phyloP scores from a whole-genome alignment of 345 rosid genomes.

The Erysimum cheiranthoides region DNA sequence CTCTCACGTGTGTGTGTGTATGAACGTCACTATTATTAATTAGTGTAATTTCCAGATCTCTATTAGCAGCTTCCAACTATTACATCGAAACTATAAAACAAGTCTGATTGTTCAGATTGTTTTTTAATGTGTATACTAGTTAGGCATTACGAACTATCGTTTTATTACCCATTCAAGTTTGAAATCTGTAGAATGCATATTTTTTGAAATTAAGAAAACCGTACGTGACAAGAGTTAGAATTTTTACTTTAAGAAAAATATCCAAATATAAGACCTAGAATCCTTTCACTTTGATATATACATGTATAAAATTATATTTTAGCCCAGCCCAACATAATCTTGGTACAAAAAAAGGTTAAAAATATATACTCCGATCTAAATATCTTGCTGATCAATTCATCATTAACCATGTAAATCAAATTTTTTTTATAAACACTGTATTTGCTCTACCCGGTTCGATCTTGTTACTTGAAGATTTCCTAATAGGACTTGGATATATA shows the following conservation, averaged over 20 bases:
- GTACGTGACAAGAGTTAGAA: background rate
- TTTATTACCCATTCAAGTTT: background rate
- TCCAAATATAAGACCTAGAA: background rate
- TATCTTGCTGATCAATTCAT: background rate
- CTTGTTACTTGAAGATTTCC: background rate
- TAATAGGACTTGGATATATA: background rate
- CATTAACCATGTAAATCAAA: background rate
- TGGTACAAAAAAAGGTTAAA: background rate
- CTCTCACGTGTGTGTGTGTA: slow-evolving; percentile 49
- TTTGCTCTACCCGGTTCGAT: background rate
- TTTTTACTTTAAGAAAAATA: background rate
- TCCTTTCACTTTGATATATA: background rate
- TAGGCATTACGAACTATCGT: background rate
- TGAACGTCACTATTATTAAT: slow-evolving; percentile 49
- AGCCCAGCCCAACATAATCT: background rate
- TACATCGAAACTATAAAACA: slow-evolving; percentile 39
- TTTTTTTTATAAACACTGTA: background rate
- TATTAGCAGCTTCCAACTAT: slow-evolving; percentile 41
- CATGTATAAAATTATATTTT: too few species aligned
- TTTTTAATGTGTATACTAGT: background rate
- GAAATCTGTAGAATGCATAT: background rate
- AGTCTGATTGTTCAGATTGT: slow-evolving; percentile 19
- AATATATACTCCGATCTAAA: background rate
- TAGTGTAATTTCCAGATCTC: slow-evolving; percentile 40
- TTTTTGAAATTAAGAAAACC: background rate